Conservation (phyloP, 1,139 yeast species). For the Candida tropicalis region DNA sequence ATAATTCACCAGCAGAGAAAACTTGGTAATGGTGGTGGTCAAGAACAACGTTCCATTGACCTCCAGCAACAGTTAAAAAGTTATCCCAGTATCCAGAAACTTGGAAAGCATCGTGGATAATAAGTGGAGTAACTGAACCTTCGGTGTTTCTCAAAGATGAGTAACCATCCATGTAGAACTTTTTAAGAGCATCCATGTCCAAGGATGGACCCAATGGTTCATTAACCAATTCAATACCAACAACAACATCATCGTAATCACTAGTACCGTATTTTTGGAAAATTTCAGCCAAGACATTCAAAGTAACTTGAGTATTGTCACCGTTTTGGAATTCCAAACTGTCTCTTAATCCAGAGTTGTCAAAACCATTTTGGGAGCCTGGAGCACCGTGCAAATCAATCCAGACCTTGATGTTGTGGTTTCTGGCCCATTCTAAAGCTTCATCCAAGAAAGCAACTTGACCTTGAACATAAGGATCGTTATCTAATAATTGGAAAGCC, state of each 20-base stretch:
- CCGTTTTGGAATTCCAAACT: conserved; percentile 56
- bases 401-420: conserved; percentile 74
- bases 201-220: conserved; percentile 83
- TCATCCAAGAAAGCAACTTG: conserved; percentile 72
- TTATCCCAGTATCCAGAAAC: conserved; percentile 63
- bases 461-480: conserved; percentile 90
- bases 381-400: conserved; percentile 94
- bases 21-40: conserved; percentile 96
- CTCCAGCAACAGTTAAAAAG: conserved; percentile 37
- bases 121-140: conserved; percentile 53
- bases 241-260: conserved; percentile 68
- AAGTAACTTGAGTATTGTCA: conserved; percentile 53
- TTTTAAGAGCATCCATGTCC: conserved; percentile 58
- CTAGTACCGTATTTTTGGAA: conserved; percentile 65
- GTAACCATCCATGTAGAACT: conserved; percentile 62
- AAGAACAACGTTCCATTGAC: conserved; percentile 66
- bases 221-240: conserved; percentile 83
- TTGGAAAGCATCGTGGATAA: conserved; percentile 78
- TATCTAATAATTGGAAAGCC: conserved; percentile 70
- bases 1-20: conserved; percentile 65
- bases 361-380: conserved; percentile 97
- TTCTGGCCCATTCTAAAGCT: conserved; percentile 77
- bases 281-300: conserved; percentile 49
- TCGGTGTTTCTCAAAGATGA: conserved; percentile 42
- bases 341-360: conserved; percentile 89